These are phyloP conservation scores for Nicotiana attenuata DNA, from an alignment of 257 asterid genomes.

Conservation along the genomic window DNA sequence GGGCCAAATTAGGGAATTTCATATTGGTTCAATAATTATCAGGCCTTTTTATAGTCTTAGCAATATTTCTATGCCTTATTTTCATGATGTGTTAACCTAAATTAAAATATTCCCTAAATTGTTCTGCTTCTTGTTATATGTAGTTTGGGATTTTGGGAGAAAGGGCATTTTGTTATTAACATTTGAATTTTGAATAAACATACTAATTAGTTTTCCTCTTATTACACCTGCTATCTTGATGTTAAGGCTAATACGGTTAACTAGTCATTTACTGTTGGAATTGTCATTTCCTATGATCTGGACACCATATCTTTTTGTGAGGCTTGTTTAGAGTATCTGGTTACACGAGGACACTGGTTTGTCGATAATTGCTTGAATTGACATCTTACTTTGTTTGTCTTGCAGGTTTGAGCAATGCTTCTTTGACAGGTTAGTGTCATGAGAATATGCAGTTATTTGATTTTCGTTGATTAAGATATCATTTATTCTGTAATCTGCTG, in stretches of 20 bases:
- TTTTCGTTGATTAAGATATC: neutral
- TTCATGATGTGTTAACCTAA: neutral
- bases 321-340: constrained; percentile 8
- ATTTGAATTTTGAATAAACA: neutral
- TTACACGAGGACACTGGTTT: neutral
- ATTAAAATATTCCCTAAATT: neutral
- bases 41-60: neutral
- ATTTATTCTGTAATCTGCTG: neutral
- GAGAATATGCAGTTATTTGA: neutral
- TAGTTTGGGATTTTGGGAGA: neutral
- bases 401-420: constrained; percentile 72
- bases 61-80: neutral
- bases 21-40: neutral
- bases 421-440: constrained; percentile 54
- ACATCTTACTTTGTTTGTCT: constrained; percentile 18
- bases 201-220: too few relatives aligned
- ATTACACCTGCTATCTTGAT: neutral
- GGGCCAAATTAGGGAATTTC: neutral
- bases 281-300: constrained; percentile 7
- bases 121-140: neutral
- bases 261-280: neutral
- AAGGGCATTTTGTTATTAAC: neutral
- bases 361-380: constrained; percentile 18
- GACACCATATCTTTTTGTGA: constrained; percentile 1
- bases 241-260: neutral